Conservation (phyloP, 2,329 filamentous ascomycete species). For the Fusarium lyarnte region DNA sequence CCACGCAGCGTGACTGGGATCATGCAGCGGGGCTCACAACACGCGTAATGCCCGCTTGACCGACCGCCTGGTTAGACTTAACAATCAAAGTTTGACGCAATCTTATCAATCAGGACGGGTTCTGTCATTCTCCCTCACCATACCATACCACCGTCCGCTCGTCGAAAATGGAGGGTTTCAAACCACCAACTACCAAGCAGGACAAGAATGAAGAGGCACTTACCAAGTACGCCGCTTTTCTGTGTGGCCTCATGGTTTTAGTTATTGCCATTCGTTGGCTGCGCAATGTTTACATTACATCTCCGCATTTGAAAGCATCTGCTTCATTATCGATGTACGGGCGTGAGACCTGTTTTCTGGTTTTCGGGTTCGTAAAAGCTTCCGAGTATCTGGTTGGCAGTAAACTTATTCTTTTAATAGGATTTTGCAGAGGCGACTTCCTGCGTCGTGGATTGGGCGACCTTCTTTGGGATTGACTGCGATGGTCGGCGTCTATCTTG, state of each 20-base stretch:
- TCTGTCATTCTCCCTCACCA: background rate
- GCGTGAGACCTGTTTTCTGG: background rate
- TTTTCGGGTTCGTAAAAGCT: background rate
- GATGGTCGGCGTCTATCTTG: background rate
- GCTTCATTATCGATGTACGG: rapidly evolving
- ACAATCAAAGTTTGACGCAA: background rate
- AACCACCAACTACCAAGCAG: background rate
- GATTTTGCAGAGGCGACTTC: background rate
- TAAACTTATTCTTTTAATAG: rapidly evolving
- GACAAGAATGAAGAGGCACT: background rate
- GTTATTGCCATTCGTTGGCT: background rate
- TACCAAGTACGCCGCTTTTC: background rate
- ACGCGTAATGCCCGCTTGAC: background rate
- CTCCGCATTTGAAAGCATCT: background rate
- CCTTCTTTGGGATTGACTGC: background rate
- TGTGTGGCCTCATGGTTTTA: background rate
- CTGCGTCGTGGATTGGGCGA: background rate
- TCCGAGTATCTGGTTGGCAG: rapidly evolving
- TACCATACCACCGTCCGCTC: background rate
- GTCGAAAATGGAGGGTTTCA: background rate
- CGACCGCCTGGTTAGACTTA: background rate
- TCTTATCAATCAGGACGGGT: background rate
- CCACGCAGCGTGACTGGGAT: background rate
- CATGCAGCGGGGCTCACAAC: background rate
- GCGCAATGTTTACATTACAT: background rate